Percentiles rank a stretch among this genome's conserved stretches.
Evolutionary conservation across 78 protist genomes (phyloP).

Genomic region (Salpingoeca rosetta): DNA sequence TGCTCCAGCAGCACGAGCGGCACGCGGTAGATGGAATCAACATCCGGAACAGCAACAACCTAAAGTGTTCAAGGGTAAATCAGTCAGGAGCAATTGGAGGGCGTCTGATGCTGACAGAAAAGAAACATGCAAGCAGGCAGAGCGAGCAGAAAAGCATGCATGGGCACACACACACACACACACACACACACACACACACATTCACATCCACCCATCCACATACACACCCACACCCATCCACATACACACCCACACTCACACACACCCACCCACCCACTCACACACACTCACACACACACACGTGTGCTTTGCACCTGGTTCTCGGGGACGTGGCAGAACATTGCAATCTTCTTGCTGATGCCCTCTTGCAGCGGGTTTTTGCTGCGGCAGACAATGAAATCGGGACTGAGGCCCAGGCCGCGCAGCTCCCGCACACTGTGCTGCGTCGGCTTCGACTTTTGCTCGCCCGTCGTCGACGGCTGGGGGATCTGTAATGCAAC

Average conservation of each 20-base stretch:
- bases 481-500: conserved; percentile 56
- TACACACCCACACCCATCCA: too few relatives aligned
- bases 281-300: too few relatives aligned
- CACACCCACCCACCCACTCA: too few relatives aligned
- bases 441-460: conserved; percentile 97
- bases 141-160: too few relatives aligned
- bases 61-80: too few relatives aligned
- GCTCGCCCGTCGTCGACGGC: conserved; percentile 78
- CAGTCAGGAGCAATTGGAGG: too few relatives aligned
- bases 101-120: too few relatives aligned
- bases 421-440: conserved; percentile 76
- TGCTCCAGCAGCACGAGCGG: conserved; percentile 57
- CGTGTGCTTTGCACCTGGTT: conserved; percentile 32
- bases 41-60: conserved; percentile 77
- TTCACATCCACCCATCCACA: too few relatives aligned
- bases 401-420: conserved; percentile 84
- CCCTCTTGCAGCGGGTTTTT: conserved; percentile 40
- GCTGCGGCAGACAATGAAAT: conserved; percentile 80
- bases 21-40: conserved; percentile 75
- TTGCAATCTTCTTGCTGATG: conserved; percentile 59
- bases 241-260: too few relatives aligned
- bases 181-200: too few relatives aligned
- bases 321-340: conserved; percentile 80
- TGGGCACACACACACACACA: too few relatives aligned
- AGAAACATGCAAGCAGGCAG: too few relatives aligned